Base-by-base conservation (phyloP, 805 yeast species). In the Candida namnaoensis region DNA sequence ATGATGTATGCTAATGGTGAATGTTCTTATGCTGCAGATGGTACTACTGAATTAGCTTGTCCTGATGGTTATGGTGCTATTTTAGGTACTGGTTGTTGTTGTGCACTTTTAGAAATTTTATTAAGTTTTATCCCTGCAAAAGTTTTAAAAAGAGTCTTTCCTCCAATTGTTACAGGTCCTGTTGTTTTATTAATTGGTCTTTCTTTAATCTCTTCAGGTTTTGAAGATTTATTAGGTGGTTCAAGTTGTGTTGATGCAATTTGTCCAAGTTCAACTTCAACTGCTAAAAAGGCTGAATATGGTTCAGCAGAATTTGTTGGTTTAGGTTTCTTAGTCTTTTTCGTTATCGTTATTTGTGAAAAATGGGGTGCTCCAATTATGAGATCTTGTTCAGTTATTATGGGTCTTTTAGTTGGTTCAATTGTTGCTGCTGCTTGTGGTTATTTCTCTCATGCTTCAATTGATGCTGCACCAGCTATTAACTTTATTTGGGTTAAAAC, bases 361-460 rank as follows among this genome's bases (percentile, higher is more conserved):
- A 78, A 78, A 60, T 88, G 85, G 75, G 97, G 97, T 34, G 78
- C 96, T 11, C 97, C 97, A 42, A 83, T 88, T 53, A 84, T 88
- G 93, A 87, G 83, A 58, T 85, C 95, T 1, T 87, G 95, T 70
- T 90, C 96, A 2, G 95, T 88, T 38, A 83, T 88, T 49, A 65
- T 82, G 27, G 96, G 96, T 36, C 69, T 88, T 43, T 62, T 88
- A 19, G 79, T 86, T 34, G 96, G 96, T 35, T 88, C 96, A 65
- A 85, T 88, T 45, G 93, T 88, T 37, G 95, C 93, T 32, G 95
- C 91, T 45, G 96, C 95, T 9, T 77, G 86, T 60, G 93, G 93
- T 14, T 88, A 88, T 67, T 88, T 88, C 56, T 73, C 74, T 49
- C 64, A 68, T 38, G 53, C 68, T 2, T 56, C 66, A 13, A 82